Base-by-base conservation (phyloP, 371 early-diverging fungal species). In the Parasitella parasitica region DNA sequence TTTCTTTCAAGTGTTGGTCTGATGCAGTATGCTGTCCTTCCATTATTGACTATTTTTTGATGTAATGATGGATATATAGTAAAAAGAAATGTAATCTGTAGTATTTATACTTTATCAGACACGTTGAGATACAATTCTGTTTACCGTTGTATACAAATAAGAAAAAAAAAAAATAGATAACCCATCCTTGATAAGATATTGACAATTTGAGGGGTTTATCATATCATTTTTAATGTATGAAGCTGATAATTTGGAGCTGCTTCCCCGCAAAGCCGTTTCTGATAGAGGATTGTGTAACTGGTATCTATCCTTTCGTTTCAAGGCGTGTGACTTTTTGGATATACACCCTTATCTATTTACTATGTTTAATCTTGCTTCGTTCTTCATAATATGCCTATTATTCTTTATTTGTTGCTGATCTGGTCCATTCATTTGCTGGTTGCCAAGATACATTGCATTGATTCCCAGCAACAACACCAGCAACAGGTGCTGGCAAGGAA, bases 201-300 rank as follows among this genome's bases (percentile, higher is more conserved):
- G 50, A 30, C 30, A 8, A 46, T 46, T 46, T 24, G 24, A 46
- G 46, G 46, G 46, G 46, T 46, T 46, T 46, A 46, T 46, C 46
- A 46, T 24, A 24, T 20, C 12, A 12, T 24, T 18, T n/a, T 20
- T 46, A 46, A 20, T 24, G 22, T 46, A 24, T 24, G 9, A 9
- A 46, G 46, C 46, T 46, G 20, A 12, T 24, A 24, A 32, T 32
- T 32, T 32, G 32, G 32, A 38, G 16, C 37, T 28, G n/a, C 27
- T 30, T 50, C 58, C 58, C 58, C 58, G 48, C 58, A 57, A 24
- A 48, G 18, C 46, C 34, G 24, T 57, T 46, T 43, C 58, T 57
- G 58, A 57, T 57, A 57, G 41, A 55, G 56, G 56, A 55, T 30
- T 43, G 57, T 57, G 57, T n/a, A 30, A 57, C 57, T 18, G 22